Base-by-base conservation (phyloP, 495 filamentous ascomycete genomes). In the Aspergillus indologenus region DNA sequence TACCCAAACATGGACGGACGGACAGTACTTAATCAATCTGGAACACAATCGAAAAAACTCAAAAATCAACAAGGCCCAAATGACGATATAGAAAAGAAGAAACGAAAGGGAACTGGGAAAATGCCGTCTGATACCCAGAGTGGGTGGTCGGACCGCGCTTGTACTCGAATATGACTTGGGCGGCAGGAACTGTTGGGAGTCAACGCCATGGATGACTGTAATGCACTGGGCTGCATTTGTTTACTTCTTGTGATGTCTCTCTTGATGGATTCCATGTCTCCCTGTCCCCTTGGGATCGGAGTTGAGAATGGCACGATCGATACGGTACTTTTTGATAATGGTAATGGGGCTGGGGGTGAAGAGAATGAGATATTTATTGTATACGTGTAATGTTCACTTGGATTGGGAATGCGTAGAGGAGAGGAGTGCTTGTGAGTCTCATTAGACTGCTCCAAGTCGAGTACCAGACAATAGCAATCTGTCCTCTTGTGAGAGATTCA, bases 1-100 rank as follows among this genome's bases (percentile, higher is more conserved):
- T 66, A 64, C 60, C 60, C 60, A 57, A 57, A 50, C 49, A 62
- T 34, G 45, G 56, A 48, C 15, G 54, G 55, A 55, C 63, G 57
- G 43, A 48, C 29, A 31, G 21, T 22, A 29, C 19, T 24, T 21
- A 23, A 40, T n/a, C 26, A 57, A 8, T 22, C 24, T 48, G 23
- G 26, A 22, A 42, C 24, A 52, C 45, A 56, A 22, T 56, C 53
- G 58, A 53, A 44, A 51, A 44, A 20, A 21, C 11, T 15, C 21
- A 29, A 54, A 48, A 48, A 49, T 45, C 31, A 53, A 44, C 52
- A 45, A 54, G 45, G 46, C 22, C 42, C 29, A 50, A 23, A 17
- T 42, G 20, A 53, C 19, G 45, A 54, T 43, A 55, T 21, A 54
- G 34, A 40, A 23, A 59, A 23, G 50, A 34, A 19, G 17, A 19